Evolutionary conservation across 2,329 filamentous ascomycete genomes (phyloP).

Genomic region (Beauveria rudraprayagi): DNA sequence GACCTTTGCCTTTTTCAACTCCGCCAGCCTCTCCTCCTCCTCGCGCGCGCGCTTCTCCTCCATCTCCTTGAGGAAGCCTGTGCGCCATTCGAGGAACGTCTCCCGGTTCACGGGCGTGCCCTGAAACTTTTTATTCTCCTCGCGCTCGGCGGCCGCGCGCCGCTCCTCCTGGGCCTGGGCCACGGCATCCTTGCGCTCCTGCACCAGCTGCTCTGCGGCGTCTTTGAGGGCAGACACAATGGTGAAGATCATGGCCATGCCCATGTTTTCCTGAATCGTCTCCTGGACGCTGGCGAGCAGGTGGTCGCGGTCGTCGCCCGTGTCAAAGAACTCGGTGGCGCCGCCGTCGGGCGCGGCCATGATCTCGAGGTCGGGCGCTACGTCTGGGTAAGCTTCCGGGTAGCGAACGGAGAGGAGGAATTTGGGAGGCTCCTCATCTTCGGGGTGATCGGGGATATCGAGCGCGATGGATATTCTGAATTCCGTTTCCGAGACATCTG

Average conservation of each 20-base stretch:
- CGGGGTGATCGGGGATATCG: constrained; percentile 62
- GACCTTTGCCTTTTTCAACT: constrained; percentile 68
- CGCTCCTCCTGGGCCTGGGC: constrained; percentile 43
- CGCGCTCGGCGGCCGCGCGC: constrained; percentile 59
- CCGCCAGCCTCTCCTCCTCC: constrained; percentile 72
- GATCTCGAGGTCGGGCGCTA: constrained; percentile 74
- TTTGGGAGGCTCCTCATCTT: constrained; percentile 55
- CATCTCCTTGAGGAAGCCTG: constrained; percentile 71
- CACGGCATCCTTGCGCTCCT: constrained; percentile 59
- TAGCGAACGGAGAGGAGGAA: constrained; percentile 82
- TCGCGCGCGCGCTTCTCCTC: constrained; percentile 59
- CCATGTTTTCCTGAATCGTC: constrained; percentile 83
- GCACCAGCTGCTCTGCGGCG: constrained; percentile 75
- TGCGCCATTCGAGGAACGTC: constrained; percentile 76
- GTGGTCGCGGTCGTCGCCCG: constrained; percentile 68
- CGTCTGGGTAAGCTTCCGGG: constrained; percentile 84
- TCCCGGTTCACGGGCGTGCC: constrained; percentile 83
- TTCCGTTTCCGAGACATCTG: constrained; percentile 84
- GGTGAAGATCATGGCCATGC: constrained; percentile 97
- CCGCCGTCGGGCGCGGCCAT: constrained; percentile 62
- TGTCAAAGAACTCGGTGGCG: constrained; percentile 64
- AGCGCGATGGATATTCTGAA: constrained; percentile 82
- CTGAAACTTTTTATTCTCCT: constrained; percentile 95
- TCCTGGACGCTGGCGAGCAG: constrained; percentile 65
- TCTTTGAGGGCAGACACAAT: constrained; percentile 84